Base-by-base conservation (phyloP, 306 rosid genomes). In the Oxytropis ochrocephala region DNA sequence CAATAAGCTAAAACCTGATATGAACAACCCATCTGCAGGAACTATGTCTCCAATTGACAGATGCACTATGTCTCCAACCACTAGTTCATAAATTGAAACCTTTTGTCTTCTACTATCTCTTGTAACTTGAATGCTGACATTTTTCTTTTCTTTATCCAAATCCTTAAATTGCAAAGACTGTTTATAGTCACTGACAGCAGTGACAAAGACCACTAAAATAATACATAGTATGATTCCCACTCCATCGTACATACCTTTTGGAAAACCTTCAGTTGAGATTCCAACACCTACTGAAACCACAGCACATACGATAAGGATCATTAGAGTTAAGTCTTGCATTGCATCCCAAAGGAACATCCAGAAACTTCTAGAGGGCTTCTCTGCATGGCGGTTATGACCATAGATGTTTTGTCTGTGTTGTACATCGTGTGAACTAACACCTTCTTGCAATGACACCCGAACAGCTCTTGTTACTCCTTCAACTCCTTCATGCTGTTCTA, bases 271-370 rank as follows among this genome's bases (percentile, higher is more conserved):
- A 0, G 97, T 85, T 13, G 91, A 74, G 66, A 87, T 81, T 70
- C 98, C 98, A 18, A 94, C 92, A 18, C 86, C 96, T 5, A 75
- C 77, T 9, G 98, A 88, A 46, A 86, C 32, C 4, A 66, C 78
- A 35, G 97, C 78, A 74, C 96, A 84, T 50, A 75, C 68, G 83
- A 90, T 80, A 32, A 94, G 97, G 80, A 90, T 84, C 6, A 69
- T 70, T 13, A 94, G 81, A 66, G 98, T 94, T 50, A 91, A 78
- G 76, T 94, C 98, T 24, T 88, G 96, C 79, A 88, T 52, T 69
- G 98, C 96, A 58, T 94, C 98, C 97, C 98, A 94, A 17, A 94
- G 86, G 16, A 79, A 94, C 96, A 82, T 76, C 94, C 91, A 85
- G 30, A 94, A 85, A 39, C 87, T 87, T 78, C 89, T 91, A 1